Conservation (phyloP, 192 early-diverging fungal genomes). For the Linnemannia hyalina region DNA sequence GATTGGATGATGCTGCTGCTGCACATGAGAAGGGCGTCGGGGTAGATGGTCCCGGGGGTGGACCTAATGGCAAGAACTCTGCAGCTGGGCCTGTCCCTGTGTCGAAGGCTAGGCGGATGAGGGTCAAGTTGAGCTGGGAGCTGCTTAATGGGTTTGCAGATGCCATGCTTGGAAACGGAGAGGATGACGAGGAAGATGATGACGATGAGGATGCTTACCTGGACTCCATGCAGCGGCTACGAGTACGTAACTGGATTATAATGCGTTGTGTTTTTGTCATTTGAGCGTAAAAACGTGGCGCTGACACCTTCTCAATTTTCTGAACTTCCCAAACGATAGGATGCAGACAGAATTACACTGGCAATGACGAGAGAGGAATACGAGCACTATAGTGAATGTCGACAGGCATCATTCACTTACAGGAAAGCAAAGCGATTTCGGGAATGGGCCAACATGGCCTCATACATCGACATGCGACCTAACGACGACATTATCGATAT, state of each 20-base stretch:
- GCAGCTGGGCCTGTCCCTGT: slow-evolving; percentile 53
- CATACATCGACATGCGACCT: slow-evolving; percentile 90
- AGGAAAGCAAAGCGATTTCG: slow-evolving; percentile 94
- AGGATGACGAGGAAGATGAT: slow-evolving; percentile 88
- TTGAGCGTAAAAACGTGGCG: background rate
- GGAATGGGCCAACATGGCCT: slow-evolving; percentile 94
- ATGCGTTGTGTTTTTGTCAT: background rate
- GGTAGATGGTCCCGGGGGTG: slow-evolving; percentile 23
- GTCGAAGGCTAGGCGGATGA: slow-evolving; percentile 62
- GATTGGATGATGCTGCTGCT: slow-evolving; percentile 66
- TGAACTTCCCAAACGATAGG: slow-evolving; percentile 42
- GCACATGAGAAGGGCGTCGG: slow-evolving; percentile 67
- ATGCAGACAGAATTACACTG: slow-evolving; percentile 92
- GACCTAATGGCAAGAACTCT: slow-evolving; percentile 35
- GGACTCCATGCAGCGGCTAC: slow-evolving; percentile 87
- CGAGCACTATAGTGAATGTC: slow-evolving; percentile 97
- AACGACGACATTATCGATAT: slow-evolving; percentile 97
- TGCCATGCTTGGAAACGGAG: slow-evolving; percentile 80
- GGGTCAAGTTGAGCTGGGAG: slow-evolving; percentile 95
- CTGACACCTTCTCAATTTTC: background rate
- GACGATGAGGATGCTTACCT: slow-evolving; percentile 93
- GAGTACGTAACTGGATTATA: slow-evolving; percentile 44
- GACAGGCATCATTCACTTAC: slow-evolving; percentile 98
- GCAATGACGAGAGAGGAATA: slow-evolving; percentile 99
- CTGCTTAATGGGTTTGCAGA: slow-evolving; percentile 84